Evolutionary conservation across 108 stramenopile genomes (phyloP), one percentile per base, ranked within the genome.

Genomic region (Tribonema minus): DNA sequence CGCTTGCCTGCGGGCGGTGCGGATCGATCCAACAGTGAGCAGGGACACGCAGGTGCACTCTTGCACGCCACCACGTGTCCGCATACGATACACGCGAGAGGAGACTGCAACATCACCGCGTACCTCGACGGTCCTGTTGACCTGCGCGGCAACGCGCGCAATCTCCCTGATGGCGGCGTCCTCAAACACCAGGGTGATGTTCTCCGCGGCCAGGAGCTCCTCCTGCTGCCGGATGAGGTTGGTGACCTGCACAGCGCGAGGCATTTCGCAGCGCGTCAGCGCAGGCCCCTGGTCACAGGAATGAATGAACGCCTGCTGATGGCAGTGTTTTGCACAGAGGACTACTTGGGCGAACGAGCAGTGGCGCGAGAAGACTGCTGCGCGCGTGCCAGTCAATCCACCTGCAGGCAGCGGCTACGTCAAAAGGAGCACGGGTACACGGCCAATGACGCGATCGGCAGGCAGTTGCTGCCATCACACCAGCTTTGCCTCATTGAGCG

Each of bases 161-260:
- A 99, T 96, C 88, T 98, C 94, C 60, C 94, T 85, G 86, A 99
- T 86, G 25, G 96, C 98, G 29, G 95, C 95, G 69, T 95, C 95
- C 54, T 92, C 91, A 90, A 98, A 97, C 34, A 82, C 80, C 15
- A 99, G 86, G 37, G 68, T 70, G 15, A 99, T 93, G 38, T 92
- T 92, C 78, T 99, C 98, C 27, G 94, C 89, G 31, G 87, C 88
- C 82, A 99, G 87, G 35, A 98, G 86, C 86, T 93, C 94, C 31
- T 92, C 77, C 82, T 98, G 96, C 84, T 99, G 98, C 15, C 86
- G 76, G 61, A 99, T 90, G 73, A 97, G 90, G 86, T 98, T 98
- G 67, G 92, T 91, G 32, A 54, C 46, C 46, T 54, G 46, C n/a
- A n/a, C n/a, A n/a, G n/a, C n/a, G n/a, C n/a, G n/a, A n/a, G n/a